Percentiles rank a stretch among this genome's conserved stretches.
These are phyloP conservation scores for Peniophora sp. DNA, from an alignment of 1,284 basidiomycete species.

Conservation along the genomic window DNA sequence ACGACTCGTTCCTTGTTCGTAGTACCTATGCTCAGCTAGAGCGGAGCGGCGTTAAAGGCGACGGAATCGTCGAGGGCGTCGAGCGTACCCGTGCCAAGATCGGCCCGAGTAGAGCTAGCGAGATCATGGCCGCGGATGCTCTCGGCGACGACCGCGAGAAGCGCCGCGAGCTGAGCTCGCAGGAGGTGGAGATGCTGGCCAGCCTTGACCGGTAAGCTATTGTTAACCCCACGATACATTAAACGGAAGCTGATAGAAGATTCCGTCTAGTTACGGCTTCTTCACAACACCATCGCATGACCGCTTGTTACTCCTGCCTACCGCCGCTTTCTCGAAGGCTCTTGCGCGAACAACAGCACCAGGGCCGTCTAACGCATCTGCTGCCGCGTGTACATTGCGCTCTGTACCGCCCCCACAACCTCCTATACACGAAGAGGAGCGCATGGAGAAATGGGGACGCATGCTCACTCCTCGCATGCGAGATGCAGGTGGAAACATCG, in stretches of 20 bases:
- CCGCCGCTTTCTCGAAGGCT: constrained; percentile 54
- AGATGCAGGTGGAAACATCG: constrained; percentile 73
- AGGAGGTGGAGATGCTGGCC: constrained; percentile 63
- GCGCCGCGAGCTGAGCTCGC: constrained; percentile 46
- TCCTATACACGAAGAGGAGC: constrained; percentile 55
- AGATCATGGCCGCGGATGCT: constrained; percentile 45
- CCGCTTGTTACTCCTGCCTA: constrained; percentile 62
- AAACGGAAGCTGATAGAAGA: not conserved
- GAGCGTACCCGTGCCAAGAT: constrained; percentile 88
- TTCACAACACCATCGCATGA: constrained; percentile 71
- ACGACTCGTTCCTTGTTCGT: constrained; percentile 81
- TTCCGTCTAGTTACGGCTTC: constrained; percentile 71
- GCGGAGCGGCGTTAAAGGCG: constrained; percentile 78
- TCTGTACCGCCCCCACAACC: constrained; percentile 33
- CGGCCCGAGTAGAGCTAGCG: constrained; percentile 50
- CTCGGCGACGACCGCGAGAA: constrained; percentile 51
- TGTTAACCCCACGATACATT: not conserved
- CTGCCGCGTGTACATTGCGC: constrained; percentile 29
- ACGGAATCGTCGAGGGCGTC: constrained; percentile 86
- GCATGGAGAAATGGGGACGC: constrained; percentile 82
- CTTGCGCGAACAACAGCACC: constrained; percentile 35
- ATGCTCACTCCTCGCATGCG: constrained; percentile 72
- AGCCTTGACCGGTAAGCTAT: constrained; percentile 70
- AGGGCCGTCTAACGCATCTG: constrained; percentile 28
- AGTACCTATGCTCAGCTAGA: constrained; percentile 87